Conservation (phyloP, 108 stramenopile species). For the Cylindrotheca closterium region DNA sequence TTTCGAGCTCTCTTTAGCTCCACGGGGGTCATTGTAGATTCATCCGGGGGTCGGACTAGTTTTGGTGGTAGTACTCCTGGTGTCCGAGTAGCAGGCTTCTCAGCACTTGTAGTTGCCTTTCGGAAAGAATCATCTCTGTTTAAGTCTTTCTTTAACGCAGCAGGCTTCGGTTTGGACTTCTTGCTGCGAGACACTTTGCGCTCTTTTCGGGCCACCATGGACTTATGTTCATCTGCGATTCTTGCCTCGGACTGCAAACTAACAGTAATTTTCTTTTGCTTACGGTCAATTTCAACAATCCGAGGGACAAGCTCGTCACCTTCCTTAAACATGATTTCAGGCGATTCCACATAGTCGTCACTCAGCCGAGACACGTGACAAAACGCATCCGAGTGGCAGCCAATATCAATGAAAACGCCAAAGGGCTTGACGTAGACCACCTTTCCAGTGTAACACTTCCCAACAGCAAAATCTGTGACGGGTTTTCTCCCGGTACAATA, state of each 20-base stretch:
- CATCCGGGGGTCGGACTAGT: slow-evolving; percentile 1
- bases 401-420: slow-evolving; percentile 87
- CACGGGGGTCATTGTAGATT: slow-evolving; percentile 44
- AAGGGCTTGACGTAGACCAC: slow-evolving; percentile 85
- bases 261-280: slow-evolving; percentile 74
- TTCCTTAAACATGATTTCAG: slow-evolving; percentile 52
- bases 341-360: slow-evolving; percentile 67
- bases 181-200: slow-evolving; percentile 20
- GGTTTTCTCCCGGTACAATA: slow-evolving; percentile 88
- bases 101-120: background rate
- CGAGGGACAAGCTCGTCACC: slow-evolving; percentile 63
- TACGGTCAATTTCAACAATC: slow-evolving; percentile 73
- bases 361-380: slow-evolving; percentile 78
- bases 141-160: too few species aligned
- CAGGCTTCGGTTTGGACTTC: background rate
- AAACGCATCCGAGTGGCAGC: slow-evolving; percentile 85
- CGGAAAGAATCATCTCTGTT: background rate
- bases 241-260: slow-evolving; percentile 69
- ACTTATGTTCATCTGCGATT: slow-evolving; percentile 48
- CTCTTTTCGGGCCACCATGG: slow-evolving; percentile 33
- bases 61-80: background rate
- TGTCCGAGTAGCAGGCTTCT: background rate
- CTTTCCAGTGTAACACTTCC: slow-evolving; percentile 53
- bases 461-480: slow-evolving; percentile 78
- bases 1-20: slow-evolving; percentile 81